Evolutionary conservation across 371 early-diverging fungal genomes (phyloP).

Genomic region (Mucor lusitanicus): DNA sequence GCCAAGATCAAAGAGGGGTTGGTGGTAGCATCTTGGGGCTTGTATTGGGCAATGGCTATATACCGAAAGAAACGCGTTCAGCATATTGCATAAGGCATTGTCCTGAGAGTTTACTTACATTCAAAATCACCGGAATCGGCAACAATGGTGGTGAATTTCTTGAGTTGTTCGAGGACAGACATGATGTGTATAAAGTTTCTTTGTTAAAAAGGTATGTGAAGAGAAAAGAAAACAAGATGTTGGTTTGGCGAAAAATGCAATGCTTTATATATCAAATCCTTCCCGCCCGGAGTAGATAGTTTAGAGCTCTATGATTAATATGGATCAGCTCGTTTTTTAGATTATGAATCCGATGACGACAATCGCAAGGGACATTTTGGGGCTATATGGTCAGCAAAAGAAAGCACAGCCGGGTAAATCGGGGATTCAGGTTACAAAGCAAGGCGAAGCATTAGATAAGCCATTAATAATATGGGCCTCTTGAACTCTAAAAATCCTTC

Average conservation of each 20-base stretch:
- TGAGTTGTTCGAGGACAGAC: conserved; percentile 79
- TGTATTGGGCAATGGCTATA: conserved; percentile 94
- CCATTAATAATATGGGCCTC: not conserved
- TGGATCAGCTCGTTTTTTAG: not conserved
- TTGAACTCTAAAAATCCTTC: not conserved
- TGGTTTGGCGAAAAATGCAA: not conserved
- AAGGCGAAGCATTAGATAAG: not conserved
- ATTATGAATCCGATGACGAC: conserved; percentile 1
- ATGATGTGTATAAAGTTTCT: not conserved
- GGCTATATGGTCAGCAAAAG: not conserved
- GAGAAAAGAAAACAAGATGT: not conserved
- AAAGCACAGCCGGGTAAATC: not conserved
- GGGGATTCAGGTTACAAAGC: not conserved
- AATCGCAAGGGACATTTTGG: not conserved
- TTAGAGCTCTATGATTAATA: not conserved
- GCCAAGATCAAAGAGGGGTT: conserved; percentile 98
- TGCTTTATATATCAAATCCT: conserved; percentile 4
- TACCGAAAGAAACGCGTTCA: not conserved
- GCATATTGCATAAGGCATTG: not conserved
- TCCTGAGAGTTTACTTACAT: conserved; percentile 51
- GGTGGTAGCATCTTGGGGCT: conserved; percentile 99
- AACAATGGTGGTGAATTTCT: conserved; percentile 94
- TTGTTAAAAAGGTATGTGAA: not conserved
- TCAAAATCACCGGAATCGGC: conserved; percentile 99
- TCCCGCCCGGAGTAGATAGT: not conserved